A percentile compares a stretch with the other conserved stretches of the same genome.
phyloP scores from a whole-genome alignment of 495 filamentous ascomycete species.

The Aspergillus ellipticus region DNA sequence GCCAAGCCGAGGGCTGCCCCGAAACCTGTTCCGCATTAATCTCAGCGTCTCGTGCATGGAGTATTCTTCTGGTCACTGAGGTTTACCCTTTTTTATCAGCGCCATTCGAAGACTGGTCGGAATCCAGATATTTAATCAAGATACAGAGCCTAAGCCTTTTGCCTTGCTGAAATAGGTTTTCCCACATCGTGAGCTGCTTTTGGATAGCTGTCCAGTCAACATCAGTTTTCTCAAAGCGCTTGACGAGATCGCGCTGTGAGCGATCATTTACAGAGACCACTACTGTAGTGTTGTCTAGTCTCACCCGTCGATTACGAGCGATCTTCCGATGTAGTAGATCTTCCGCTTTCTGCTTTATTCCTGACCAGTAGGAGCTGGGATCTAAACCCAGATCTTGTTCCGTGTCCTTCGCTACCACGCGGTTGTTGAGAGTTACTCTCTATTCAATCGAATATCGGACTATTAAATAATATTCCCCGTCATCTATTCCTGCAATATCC shows the following conservation, averaged over 20 bases:
- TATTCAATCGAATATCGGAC: constrained; percentile 25
- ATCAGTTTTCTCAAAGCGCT: not conserved
- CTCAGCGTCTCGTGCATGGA: constrained; percentile 20
- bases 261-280: not conserved
- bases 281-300: constrained; percentile 19
- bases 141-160: constrained; percentile 22
- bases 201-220: constrained; percentile 20
- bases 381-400: constrained; percentile 25
- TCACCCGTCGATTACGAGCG: constrained; percentile 9
- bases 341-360: constrained; percentile 13
- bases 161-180: constrained; percentile 15
- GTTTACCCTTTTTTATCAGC: constrained; percentile 21
- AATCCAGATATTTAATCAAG: constrained; percentile 18
- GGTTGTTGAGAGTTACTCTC: constrained; percentile 26
- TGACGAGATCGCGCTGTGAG: no score
- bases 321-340: constrained; percentile 14
- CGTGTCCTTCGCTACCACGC: constrained; percentile 23
- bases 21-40: constrained; percentile 23
- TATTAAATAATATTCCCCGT: no score
- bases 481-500: constrained; percentile 16
- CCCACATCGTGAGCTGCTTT: constrained; percentile 20
- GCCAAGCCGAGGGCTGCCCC: constrained; percentile 21
- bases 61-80: constrained; percentile 17
- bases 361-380: not conserved
- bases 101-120: constrained; percentile 7